Evolutionary conservation across 2,329 filamentous ascomycete species (phyloP), one percentile per base, ranked within the genome.

Genomic region (Aspergillus viridinutans): DNA sequence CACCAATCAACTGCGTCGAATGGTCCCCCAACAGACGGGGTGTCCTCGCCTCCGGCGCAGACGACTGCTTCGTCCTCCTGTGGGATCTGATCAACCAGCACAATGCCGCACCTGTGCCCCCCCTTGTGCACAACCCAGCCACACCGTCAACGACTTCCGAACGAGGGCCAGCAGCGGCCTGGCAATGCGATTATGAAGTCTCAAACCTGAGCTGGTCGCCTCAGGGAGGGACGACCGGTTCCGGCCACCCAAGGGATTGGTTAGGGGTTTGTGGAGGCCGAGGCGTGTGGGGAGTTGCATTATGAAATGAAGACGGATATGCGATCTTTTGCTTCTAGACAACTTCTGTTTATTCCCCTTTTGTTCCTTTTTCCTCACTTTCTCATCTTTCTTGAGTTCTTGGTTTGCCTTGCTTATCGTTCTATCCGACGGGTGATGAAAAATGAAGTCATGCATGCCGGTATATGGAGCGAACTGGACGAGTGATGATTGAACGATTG

Each of bases 1-100:
- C 90, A 4, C 76, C 90, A 7, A 84, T 99, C 56, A 97, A 96
- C 76, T 94, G 90, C 68, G 89, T 97, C 58, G 94, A 99, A 76
- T 99, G 94, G 94, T 96, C 91, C 8, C 93, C 92, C 0, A 84
- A 86, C 55, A 85, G 92, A 58, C 84, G 94, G 66, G 94, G 94
- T 25, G 89, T 92, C 63, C 84, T 99, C 20, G 93, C 93, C 17
- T 96, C 91, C 0, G 94, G 94, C 35, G 94, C 83, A 5, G 94
- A 99, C 68, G 94, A 99, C 74, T 93, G 87, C 61, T 85, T 94
- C 64, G 93, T 97, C 1, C 81, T 97, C 32, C 82, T 97, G 17
- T 99, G 94, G 94, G 94, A 99, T 74, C 80, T 99, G 9, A 82
- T 97, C 62, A 93, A 89, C 67, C 82, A 82, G 47, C 76, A 81